A percentile compares a stretch with the other conserved stretches of the same genome.
Evolutionary conservation across 305 asterid species (phyloP).

Genomic region (Monarda citriodora): DNA sequence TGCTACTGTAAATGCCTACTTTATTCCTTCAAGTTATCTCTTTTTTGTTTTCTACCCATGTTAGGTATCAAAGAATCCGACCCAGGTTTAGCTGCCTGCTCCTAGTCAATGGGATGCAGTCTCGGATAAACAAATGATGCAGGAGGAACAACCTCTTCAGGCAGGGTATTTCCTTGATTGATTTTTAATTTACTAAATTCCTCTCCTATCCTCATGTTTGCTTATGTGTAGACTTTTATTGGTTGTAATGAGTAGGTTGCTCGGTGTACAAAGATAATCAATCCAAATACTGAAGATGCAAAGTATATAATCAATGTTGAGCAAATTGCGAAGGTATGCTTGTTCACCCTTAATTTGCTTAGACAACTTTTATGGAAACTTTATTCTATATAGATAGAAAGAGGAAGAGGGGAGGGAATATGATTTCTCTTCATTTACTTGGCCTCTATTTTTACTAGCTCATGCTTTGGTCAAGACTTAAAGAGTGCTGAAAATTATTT

Average conservation of each 20-base stretch:
- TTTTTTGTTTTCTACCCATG: slow-evolving; percentile 20
- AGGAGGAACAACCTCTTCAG: slow-evolving; percentile 87
- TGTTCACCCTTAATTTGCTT: slow-evolving; percentile 6
- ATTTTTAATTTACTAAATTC: background rate
- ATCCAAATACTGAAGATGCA: slow-evolving; percentile 91
- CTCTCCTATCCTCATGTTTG: background rate
- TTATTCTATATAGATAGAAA: slow-evolving; percentile 6
- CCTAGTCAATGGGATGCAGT: slow-evolving; percentile 99
- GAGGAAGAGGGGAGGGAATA: background rate
- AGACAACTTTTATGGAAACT: slow-evolving; percentile 7
- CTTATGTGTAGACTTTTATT: slow-evolving; percentile 8
- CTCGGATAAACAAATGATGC: slow-evolving; percentile 99
- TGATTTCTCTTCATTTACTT: too few relatives aligned
- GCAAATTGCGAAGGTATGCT: slow-evolving; percentile 59
- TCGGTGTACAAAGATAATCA: slow-evolving; percentile 89
- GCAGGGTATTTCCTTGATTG: slow-evolving; percentile 25
- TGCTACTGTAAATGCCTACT: slow-evolving; percentile 1
- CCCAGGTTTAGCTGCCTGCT: slow-evolving; percentile 97
- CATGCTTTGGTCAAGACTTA: too few relatives aligned
- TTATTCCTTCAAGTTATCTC: background rate
- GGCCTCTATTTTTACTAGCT: too few relatives aligned
- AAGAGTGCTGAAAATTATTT: background rate
- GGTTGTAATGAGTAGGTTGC: slow-evolving; percentile 63
- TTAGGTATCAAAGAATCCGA: slow-evolving; percentile 98
- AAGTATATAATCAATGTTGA: slow-evolving; percentile 81